Evolutionary conservation across 2,329 filamentous ascomycete genomes (phyloP).

Genomic region (Dactylonectria estremocensis): DNA sequence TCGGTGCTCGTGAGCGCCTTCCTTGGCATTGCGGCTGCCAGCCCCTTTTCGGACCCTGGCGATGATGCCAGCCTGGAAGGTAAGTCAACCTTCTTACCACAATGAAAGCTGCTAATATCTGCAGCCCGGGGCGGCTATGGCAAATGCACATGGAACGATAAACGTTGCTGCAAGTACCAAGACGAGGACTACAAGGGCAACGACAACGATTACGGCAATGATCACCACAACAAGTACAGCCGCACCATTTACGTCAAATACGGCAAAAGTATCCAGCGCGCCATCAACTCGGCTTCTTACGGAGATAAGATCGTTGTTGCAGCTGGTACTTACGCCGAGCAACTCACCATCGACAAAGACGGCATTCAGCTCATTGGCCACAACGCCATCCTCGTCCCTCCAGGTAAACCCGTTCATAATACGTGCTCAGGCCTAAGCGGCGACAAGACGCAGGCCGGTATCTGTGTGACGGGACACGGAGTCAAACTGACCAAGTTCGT

Average conservation of each 20-base stretch:
- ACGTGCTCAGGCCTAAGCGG: slow-evolving; percentile 51
- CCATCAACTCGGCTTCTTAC: slow-evolving; percentile 45
- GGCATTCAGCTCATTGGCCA: slow-evolving; percentile 51
- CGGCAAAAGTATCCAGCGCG: slow-evolving; percentile 48
- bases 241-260: slow-evolving; percentile 35
- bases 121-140: slow-evolving; percentile 21
- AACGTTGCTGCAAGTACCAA: slow-evolving; percentile 27
- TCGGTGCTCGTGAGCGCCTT: slow-evolving; percentile 7
- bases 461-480: slow-evolving; percentile 51
- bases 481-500: slow-evolving; percentile 44
- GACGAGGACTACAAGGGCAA: background rate
- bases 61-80: slow-evolving; percentile 14
- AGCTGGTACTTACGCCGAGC: slow-evolving; percentile 52
- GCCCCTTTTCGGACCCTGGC: slow-evolving; percentile 29
- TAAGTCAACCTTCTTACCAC: background rate
- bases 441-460: slow-evolving; percentile 45
- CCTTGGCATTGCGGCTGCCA: slow-evolving; percentile 27
- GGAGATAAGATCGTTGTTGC: slow-evolving; percentile 53
- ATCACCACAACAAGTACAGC: background rate
- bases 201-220: no score
- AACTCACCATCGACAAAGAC: slow-evolving; percentile 53
- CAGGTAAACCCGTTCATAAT: slow-evolving; percentile 42
- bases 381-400: slow-evolving; percentile 47
- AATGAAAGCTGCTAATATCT: background rate
- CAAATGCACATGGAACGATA: slow-evolving; percentile 33